Conservation (phyloP, 2,329 filamentous ascomycete genomes). For the Alternaria panax region DNA sequence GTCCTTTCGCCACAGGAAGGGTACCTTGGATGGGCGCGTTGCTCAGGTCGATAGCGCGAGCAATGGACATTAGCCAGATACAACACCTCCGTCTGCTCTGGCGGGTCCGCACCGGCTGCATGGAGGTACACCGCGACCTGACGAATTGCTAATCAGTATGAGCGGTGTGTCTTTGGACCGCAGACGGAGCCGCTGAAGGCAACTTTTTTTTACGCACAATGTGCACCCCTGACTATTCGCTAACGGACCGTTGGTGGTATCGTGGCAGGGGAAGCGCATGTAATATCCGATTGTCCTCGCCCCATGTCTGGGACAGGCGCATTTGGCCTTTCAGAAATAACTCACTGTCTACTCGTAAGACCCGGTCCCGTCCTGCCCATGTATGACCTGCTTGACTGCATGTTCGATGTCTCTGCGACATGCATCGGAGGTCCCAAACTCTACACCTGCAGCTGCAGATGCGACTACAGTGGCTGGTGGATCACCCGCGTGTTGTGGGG, state of each 20-base stretch:
- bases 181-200: constrained; percentile 7
- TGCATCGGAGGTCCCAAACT: not conserved
- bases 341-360: not conserved
- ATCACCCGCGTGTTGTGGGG: constrained; percentile 33
- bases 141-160: constrained; percentile 8
- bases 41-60: constrained; percentile 3
- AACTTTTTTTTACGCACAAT: constrained; percentile 12
- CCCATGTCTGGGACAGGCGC: constrained; percentile 11
- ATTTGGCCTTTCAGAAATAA: not conserved
- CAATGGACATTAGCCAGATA: constrained; percentile 12
- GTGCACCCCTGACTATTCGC: constrained; percentile 9
- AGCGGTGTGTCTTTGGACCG: constrained; percentile 13
- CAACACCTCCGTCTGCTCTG: constrained; percentile 8
- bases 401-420: not conserved
- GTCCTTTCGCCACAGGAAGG: constrained; percentile 6
- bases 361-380: not conserved
- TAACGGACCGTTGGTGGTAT: constrained; percentile 14
- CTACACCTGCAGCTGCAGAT: constrained; percentile 12
- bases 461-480: constrained; percentile 8
- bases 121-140: not conserved
- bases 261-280: constrained; percentile 9
- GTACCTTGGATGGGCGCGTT: constrained; percentile 5
- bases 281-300: constrained; percentile 2
- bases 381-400: not conserved
- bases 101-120: constrained; percentile 17